Conservation (phyloP, 148 eudicot genomes). For the Selenicereus undatus region DNA sequence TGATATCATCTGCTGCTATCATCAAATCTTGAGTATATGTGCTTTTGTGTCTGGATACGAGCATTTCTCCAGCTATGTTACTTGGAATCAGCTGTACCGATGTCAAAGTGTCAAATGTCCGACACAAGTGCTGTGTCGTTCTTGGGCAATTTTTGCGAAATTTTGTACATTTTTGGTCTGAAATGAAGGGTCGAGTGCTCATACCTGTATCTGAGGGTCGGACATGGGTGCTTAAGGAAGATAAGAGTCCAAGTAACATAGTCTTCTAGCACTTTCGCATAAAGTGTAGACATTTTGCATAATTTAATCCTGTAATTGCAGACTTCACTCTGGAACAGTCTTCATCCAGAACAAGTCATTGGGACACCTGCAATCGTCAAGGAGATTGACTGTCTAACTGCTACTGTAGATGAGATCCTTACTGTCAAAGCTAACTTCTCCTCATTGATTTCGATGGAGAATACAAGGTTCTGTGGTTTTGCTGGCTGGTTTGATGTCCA, state of each 20-base stretch:
- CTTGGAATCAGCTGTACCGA: too few species aligned
- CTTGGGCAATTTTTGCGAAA: too few species aligned
- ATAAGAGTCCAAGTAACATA: too few species aligned
- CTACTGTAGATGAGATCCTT: conserved; percentile 69
- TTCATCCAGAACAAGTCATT: conserved; percentile 87
- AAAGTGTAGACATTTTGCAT: background rate
- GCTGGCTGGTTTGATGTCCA: conserved; percentile 99
- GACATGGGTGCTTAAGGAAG: too few species aligned
- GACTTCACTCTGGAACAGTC: conserved; percentile 94
- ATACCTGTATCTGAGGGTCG: too few species aligned
- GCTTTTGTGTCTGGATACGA: background rate
- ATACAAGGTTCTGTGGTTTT: conserved; percentile 69
- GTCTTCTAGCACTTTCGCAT: too few species aligned
- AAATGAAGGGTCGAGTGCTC: too few species aligned
- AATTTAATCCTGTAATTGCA: conserved; percentile 24
- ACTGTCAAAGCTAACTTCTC: conserved; percentile 47
- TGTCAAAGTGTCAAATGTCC: too few species aligned
- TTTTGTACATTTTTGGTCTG: too few species aligned
- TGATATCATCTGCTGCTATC: too few species aligned
- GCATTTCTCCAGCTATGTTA: too few species aligned
- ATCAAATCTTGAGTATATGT: background rate
- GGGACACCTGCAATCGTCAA: conserved; percentile 58
- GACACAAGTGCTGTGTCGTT: too few species aligned
- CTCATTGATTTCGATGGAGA: conserved; percentile 48
- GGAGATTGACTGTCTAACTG: conserved; percentile 86